Conservation (phyloP, 202 grass and related monocot genomes). For the Dendrocalamus latiflorus region DNA sequence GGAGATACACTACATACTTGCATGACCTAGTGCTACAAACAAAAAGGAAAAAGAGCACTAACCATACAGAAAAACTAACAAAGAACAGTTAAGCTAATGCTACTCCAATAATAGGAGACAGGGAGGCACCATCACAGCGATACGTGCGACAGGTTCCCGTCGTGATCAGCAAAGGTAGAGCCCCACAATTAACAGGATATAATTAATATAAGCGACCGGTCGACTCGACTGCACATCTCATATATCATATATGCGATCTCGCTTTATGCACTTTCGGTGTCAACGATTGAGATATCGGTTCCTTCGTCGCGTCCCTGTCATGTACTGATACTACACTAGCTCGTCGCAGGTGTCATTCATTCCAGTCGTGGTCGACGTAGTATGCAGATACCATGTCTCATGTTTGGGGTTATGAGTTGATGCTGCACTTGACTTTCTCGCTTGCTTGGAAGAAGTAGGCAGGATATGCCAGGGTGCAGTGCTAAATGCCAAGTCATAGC, state of each 20-base stretch:
- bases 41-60: not conserved
- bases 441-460: not conserved
- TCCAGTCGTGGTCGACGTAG: not conserved
- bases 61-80: not conserved
- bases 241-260: conserved; percentile 3
- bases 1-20: not conserved
- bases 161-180: conserved; percentile 36
- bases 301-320: conserved; percentile 37
- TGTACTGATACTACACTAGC: not conserved
- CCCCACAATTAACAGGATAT: conserved; percentile 18
- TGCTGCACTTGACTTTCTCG: not conserved
- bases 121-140: not conserved
- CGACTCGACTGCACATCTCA: not conserved
- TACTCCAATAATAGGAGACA: not conserved
- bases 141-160: conserved; percentile 50
- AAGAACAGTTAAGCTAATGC: not conserved
- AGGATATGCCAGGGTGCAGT: conserved; percentile 19
- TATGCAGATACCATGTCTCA: conserved; percentile 6
- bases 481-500: not conserved
- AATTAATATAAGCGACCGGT: conserved; percentile 6
- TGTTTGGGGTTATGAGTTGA: not conserved
- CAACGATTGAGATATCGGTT: conserved; percentile 29
- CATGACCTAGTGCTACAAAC: not conserved
- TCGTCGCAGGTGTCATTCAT: not conserved
- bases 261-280: conserved; percentile 51